These are phyloP conservation scores for Arabis alpina DNA, from an alignment of 345 rosid species.

Conservation along the genomic window DNA sequence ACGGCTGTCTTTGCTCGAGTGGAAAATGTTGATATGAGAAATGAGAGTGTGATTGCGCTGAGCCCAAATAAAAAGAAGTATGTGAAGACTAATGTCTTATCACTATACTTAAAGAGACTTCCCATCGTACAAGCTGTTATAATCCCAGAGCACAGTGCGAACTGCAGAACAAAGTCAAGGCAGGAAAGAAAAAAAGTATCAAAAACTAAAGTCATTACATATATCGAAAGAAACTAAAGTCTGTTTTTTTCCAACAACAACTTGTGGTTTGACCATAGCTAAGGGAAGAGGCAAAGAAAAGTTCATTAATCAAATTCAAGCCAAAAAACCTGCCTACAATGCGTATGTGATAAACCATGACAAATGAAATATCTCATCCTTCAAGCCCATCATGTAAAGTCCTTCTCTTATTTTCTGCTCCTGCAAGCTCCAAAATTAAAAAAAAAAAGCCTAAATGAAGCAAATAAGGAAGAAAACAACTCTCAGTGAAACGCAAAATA, in stretches of 20 bases:
- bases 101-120: conserved; percentile 90
- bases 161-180: conserved; percentile 57
- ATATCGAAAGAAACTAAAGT: conserved; percentile 6
- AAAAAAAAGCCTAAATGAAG: conserved; percentile 5
- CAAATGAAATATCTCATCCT: conserved; percentile 82
- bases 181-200: conserved; percentile 9
- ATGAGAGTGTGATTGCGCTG: conserved; percentile 87
- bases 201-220: conserved; percentile 4
- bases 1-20: conserved; percentile 96
- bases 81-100: conserved; percentile 88
- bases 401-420: conserved; percentile 97
- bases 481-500: conserved; percentile 14
- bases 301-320: no score
- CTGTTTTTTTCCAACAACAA: background rate
- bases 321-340: conserved; percentile 57
- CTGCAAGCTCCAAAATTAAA: conserved; percentile 52
- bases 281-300: no score
- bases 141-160: conserved; percentile 85
- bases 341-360: conserved; percentile 93
- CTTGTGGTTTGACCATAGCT: no score
- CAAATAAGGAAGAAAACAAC: conserved; percentile 24
- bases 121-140: conserved; percentile 87
- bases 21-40: conserved; percentile 90
- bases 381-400: conserved; percentile 96
- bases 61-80: conserved; percentile 94